phyloP scores from a whole-genome alignment of 768 basidiomycete species.

The Tylopilus plumbeoviolaceoides region DNA sequence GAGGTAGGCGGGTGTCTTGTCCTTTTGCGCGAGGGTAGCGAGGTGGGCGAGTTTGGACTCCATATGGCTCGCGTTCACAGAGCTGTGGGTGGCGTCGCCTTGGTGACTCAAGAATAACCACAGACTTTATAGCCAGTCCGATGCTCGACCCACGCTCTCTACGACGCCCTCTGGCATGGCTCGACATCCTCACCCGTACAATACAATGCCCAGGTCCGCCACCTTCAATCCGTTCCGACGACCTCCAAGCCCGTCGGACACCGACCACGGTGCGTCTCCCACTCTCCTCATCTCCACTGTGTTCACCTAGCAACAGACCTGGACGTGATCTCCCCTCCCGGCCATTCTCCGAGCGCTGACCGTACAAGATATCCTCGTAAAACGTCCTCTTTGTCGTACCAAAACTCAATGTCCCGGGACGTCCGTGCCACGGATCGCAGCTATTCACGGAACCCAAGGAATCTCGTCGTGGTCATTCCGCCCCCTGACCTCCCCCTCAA shows the following conservation, averaged over 20 bases:
- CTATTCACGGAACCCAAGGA: constrained; percentile 38
- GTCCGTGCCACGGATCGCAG: constrained; percentile 39
- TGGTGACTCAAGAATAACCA: no score
- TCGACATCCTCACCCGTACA: constrained; percentile 33
- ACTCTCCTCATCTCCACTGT: neutral
- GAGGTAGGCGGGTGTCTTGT: constrained; percentile 75
- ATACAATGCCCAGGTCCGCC: constrained; percentile 1
- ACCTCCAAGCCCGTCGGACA: constrained; percentile 40
- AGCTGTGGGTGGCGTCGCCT: constrained; percentile 11
- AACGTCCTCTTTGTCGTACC: constrained; percentile 53
- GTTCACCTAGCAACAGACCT: constrained; percentile 7
- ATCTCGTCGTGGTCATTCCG: constrained; percentile 66
- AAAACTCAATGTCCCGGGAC: constrained; percentile 44
- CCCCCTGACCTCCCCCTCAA: constrained; percentile 55
- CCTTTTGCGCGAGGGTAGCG: constrained; percentile 69
- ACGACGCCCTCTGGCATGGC: neutral
- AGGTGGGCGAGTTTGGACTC: constrained; percentile 63
- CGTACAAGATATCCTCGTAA: constrained; percentile 32
- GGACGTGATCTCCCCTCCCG: constrained; percentile 5
- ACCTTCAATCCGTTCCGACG: no score
- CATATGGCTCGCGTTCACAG: constrained; percentile 30
- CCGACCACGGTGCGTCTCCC: constrained; percentile 15
- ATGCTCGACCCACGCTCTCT: neutral
- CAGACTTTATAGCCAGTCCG: no score
- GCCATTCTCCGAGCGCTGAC: constrained; percentile 1